A percentile compares a stretch with the other conserved stretches of the same genome.
These are phyloP conservation scores for Alectoria sarmentosa DNA, from an alignment of 495 filamentous ascomycete genomes.

Conservation along the genomic window DNA sequence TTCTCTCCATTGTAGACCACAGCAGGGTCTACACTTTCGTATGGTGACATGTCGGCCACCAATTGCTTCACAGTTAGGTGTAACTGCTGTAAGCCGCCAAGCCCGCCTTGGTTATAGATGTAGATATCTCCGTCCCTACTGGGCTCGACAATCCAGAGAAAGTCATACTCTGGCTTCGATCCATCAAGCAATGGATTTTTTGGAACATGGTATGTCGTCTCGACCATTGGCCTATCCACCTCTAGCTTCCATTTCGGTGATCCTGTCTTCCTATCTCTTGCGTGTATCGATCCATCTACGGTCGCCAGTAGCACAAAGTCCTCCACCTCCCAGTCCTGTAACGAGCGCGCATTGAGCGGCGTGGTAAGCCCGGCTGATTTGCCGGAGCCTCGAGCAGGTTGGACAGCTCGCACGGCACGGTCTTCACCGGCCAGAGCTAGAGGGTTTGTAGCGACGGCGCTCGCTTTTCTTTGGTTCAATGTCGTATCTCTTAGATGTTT, in stretches of 20 bases:
- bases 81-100: slow-evolving; percentile 54
- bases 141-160: slow-evolving; percentile 95
- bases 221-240: slow-evolving; percentile 77
- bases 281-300: slow-evolving; percentile 93
- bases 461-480: slow-evolving; percentile 44
- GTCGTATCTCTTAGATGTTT: slow-evolving; percentile 37
- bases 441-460: slow-evolving; percentile 92
- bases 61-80: slow-evolving; percentile 74
- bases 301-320: slow-evolving; percentile 99
- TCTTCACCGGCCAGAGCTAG: slow-evolving; percentile 74
- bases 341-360: slow-evolving; percentile 81
- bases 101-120: slow-evolving; percentile 62
- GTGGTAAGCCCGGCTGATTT: slow-evolving; percentile 64
- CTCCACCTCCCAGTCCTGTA: slow-evolving; percentile 99
- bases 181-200: slow-evolving; percentile 53
- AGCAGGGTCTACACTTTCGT: slow-evolving; percentile 57
- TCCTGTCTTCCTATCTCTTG: slow-evolving; percentile 82
- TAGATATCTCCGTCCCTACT: slow-evolving; percentile 84
- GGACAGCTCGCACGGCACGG: slow-evolving; percentile 75
- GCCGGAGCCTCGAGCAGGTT: slow-evolving; percentile 57
- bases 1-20: slow-evolving; percentile 77
- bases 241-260: slow-evolving; percentile 75
- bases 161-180: slow-evolving; percentile 63
- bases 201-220: slow-evolving; percentile 73
- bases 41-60: slow-evolving; percentile 59